These are phyloP conservation scores for Hypoxylon cercidicola DNA, from an alignment of 495 filamentous ascomycete genomes.

Conservation along the genomic window DNA sequence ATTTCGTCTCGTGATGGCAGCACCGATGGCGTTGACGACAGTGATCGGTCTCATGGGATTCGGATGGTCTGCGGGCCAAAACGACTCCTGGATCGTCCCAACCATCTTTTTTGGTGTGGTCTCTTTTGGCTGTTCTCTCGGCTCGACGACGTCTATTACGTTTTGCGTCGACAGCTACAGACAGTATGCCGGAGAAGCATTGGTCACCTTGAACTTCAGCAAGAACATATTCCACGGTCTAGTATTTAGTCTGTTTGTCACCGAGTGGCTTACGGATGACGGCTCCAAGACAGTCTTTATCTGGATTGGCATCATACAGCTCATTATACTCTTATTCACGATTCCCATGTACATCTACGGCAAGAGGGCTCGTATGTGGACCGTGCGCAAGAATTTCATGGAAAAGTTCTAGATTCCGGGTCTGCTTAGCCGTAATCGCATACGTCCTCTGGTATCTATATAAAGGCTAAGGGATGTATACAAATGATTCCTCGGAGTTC, in stretches of 20 bases:
- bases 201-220: constrained; percentile 93
- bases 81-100: constrained; percentile 89
- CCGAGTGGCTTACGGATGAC: constrained; percentile 79
- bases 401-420: constrained; percentile 74
- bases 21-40: constrained; percentile 81
- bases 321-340: constrained; percentile 75
- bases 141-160: constrained; percentile 93
- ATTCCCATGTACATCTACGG: constrained; percentile 98
- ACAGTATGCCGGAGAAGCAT: constrained; percentile 92
- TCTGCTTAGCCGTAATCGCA: too few relatives aligned
- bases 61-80: constrained; percentile 83
- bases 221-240: constrained; percentile 95
- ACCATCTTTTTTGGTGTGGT: constrained; percentile 92
- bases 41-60: constrained; percentile 91
- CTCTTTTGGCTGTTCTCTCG: constrained; percentile 92
- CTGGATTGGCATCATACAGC: constrained; percentile 86
- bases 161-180: constrained; percentile 95
- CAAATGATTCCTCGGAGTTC: too few relatives aligned
- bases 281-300: constrained; percentile 83
- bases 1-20: constrained; percentile 91
- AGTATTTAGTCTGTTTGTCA: constrained; percentile 91
- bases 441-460: too few relatives aligned
- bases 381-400: constrained; percentile 87
- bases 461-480: too few relatives aligned
- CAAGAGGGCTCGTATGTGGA: constrained; percentile 97